A percentile compares a stretch with the other conserved stretches of the same genome.
These are phyloP conservation scores for Penicillium cosmopolitanum DNA, from an alignment of 495 filamentous ascomycete species.

Conservation along the genomic window DNA sequence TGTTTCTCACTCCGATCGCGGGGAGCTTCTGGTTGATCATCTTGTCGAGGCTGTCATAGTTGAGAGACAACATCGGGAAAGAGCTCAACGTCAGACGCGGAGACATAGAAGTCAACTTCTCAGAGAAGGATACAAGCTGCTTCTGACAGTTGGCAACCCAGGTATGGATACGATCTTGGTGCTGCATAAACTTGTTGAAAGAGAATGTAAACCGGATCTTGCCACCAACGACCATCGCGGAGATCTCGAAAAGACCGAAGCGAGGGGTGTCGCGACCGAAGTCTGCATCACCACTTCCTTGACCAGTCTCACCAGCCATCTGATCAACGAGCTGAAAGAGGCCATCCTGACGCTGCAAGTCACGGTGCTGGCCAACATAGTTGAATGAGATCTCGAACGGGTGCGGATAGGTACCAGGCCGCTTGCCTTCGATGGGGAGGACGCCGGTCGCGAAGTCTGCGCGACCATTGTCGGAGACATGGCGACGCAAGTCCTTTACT, in stretches of 20 bases:
- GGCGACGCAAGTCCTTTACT: conserved; percentile 51
- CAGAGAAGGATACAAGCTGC: conserved; percentile 54
- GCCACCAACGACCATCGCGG: conserved; percentile 61
- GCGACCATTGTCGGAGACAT: conserved; percentile 51
- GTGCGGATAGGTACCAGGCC: conserved; percentile 49
- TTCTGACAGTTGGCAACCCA: conserved; percentile 66
- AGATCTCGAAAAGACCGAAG: conserved; percentile 69
- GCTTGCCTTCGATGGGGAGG: conserved; percentile 43
- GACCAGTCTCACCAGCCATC: conserved; percentile 50
- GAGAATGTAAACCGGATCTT: conserved; percentile 65
- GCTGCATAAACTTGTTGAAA: conserved; percentile 62
- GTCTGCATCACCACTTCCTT: conserved; percentile 57
- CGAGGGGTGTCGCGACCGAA: conserved; percentile 59
- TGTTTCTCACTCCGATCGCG: conserved; percentile 46
- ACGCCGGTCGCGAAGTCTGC: conserved; percentile 55
- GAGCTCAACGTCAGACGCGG: conserved; percentile 62
- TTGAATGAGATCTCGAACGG: conserved; percentile 75
- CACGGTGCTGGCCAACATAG: conserved; percentile 67
- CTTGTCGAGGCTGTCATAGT: conserved; percentile 57
- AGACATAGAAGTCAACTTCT: conserved; percentile 49
- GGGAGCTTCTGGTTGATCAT: conserved; percentile 50
- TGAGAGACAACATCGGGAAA: conserved; percentile 65
- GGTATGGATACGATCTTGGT: conserved; percentile 56
- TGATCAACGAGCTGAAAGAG: conserved; percentile 61
- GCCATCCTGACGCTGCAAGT: conserved; percentile 62